phyloP scores from a whole-genome alignment of 2,329 filamentous ascomycete species.

The Talaromyces rugulosus region DNA sequence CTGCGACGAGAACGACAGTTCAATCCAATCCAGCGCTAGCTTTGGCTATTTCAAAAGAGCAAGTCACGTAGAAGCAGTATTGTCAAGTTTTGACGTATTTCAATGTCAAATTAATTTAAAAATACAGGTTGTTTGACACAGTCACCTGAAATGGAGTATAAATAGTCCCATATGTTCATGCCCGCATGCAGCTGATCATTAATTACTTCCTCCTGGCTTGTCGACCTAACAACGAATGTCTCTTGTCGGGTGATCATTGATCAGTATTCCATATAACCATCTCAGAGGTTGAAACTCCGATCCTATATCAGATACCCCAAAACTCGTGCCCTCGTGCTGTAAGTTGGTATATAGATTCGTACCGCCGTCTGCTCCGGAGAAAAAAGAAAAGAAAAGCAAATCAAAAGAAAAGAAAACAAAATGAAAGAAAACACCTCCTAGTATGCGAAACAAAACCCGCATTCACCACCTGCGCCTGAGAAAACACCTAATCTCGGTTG shows the following conservation, averaged over 20 bases:
- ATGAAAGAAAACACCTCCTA: background rate
- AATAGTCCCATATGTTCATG: background rate
- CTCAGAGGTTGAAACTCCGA: background rate
- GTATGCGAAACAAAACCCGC: background rate
- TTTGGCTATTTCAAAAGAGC: background rate
- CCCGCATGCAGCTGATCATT: background rate
- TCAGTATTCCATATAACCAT: background rate
- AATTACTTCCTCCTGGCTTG: background rate
- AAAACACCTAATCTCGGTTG: background rate
- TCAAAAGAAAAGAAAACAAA: background rate
- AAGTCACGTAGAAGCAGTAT: background rate
- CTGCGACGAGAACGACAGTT: conserved; percentile 37
- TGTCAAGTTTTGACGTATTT: background rate
- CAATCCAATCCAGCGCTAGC: background rate
- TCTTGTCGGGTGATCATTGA: background rate
- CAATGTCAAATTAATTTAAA: conserved; percentile 1
- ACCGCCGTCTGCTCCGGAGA: background rate
- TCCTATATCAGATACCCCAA: background rate
- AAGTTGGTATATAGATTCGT: background rate
- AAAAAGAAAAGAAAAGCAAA: background rate
- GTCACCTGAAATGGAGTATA: background rate
- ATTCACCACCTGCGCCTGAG: background rate
- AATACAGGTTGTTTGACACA: background rate
- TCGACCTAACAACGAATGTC: background rate
- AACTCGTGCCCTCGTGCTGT: background rate